Evolutionary conservation across 2,329 filamentous ascomycete species (phyloP).

Genomic region (Neofusicoccum kwambonambiense): DNA sequence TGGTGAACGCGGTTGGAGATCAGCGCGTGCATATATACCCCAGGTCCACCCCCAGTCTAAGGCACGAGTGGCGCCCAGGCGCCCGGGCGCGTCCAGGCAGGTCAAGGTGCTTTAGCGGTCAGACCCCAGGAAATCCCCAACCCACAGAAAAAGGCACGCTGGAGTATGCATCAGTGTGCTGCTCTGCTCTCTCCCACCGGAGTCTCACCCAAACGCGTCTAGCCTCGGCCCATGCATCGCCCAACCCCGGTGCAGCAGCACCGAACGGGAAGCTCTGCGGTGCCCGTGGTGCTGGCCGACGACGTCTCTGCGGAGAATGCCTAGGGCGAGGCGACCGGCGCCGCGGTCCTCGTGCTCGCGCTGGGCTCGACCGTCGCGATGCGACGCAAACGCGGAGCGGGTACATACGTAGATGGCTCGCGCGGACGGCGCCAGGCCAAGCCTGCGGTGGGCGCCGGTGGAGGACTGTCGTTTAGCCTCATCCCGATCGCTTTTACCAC

Average conservation of each 20-base stretch:
- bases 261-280: neutral
- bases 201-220: neutral
- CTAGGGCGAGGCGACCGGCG: neutral
- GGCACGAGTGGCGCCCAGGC: no score
- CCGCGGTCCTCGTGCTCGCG: neutral
- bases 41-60: neutral
- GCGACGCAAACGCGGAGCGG: no score
- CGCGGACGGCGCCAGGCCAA: neutral
- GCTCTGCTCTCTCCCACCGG: neutral
- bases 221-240: neutral
- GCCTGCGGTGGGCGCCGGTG: neutral
- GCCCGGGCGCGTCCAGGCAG: neutral
- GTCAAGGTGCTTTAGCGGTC: neutral
- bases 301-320: neutral
- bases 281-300: no score
- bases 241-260: neutral
- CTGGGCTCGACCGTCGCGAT: neutral
- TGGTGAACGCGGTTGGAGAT: neutral
- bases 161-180: neutral
- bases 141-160: neutral
- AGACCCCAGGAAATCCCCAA: neutral
- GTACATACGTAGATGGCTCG: neutral
- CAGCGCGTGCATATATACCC: slow-evolving; percentile 11
- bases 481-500: no score
- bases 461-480: neutral